These are phyloP conservation scores for Cucurbitaria berberidis DNA, from an alignment of 2,329 filamentous ascomycete genomes.

Conservation along the genomic window DNA sequence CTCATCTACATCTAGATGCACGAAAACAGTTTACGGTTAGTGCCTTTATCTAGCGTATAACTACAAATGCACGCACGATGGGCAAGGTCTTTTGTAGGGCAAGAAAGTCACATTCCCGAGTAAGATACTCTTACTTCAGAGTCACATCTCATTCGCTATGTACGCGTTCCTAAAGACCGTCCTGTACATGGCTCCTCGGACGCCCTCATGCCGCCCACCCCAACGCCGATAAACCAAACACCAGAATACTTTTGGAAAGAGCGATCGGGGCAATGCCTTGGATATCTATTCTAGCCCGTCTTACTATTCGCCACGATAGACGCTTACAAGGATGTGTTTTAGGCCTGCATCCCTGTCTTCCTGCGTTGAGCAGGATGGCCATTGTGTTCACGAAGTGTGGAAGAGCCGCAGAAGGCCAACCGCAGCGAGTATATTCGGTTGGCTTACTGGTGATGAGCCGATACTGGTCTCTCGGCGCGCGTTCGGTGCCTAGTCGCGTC, in stretches of 20 bases:
- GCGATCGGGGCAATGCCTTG: conserved; percentile 2
- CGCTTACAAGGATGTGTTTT: not conserved
- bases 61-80: not conserved
- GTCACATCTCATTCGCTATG: conserved; percentile 8
- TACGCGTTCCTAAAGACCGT: conserved; percentile 4
- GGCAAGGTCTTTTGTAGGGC: not conserved
- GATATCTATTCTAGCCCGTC: not conserved
- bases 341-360: conserved; percentile 1
- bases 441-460: conserved; percentile 8
- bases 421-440: conserved; percentile 4
- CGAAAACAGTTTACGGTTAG: not conserved
- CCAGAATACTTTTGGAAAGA: conserved; percentile 16
- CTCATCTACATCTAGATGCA: not conserved
- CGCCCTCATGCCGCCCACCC: conserved; percentile 2
- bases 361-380: conserved; percentile 5
- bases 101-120: not conserved
- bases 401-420: conserved; percentile 2
- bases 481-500: not conserved
- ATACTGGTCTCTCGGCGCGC: not conserved
- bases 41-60: not conserved
- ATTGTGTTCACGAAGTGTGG: conserved; percentile 1
- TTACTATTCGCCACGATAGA: not conserved
- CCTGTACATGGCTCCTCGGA: conserved; percentile 3
- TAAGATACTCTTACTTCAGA: not conserved
- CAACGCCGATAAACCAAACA: conserved; percentile 20